Evolutionary conservation across 2,329 filamentous ascomycete species (phyloP).

Genomic region (Zelopaecilomyces penicillatus): DNA sequence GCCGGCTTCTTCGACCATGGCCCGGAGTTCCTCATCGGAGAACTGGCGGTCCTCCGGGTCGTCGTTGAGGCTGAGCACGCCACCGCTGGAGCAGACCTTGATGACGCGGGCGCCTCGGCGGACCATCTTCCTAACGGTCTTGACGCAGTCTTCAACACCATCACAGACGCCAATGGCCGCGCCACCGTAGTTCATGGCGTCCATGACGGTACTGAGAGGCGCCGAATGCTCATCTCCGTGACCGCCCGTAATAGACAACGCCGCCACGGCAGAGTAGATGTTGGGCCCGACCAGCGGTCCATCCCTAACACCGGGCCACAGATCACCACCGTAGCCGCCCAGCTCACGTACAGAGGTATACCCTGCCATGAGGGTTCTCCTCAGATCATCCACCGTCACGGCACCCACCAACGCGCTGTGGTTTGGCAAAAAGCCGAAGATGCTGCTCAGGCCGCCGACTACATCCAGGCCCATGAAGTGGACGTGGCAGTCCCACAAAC

Average conservation of each 20-base stretch:
- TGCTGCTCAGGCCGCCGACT: not conserved
- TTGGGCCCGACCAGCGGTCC: slow-evolving; percentile 38
- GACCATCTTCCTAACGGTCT: slow-evolving; percentile 31
- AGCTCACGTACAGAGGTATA: slow-evolving; percentile 44
- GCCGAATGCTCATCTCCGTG: slow-evolving; percentile 33
- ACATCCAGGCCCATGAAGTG: slow-evolving; percentile 34
- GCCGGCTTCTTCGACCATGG: slow-evolving; percentile 29
- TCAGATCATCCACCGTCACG: slow-evolving; percentile 19
- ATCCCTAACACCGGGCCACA: slow-evolving; percentile 33
- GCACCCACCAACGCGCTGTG: slow-evolving; percentile 10
- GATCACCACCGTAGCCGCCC: slow-evolving; percentile 36
- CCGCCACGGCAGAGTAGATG: slow-evolving; percentile 36
- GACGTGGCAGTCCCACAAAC: slow-evolving; percentile 45
- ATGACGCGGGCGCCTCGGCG: slow-evolving; percentile 31
- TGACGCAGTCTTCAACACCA: slow-evolving; percentile 32
- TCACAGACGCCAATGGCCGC: slow-evolving; percentile 24
- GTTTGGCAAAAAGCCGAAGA: slow-evolving; percentile 7
- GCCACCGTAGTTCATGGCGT: slow-evolving; percentile 26
- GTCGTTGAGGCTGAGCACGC: slow-evolving; percentile 31
- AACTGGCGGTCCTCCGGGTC: slow-evolving; percentile 31
- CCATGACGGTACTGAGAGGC: slow-evolving; percentile 22
- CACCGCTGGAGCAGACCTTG: slow-evolving; percentile 32
- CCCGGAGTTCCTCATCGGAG: slow-evolving; percentile 28
- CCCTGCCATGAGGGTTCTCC: slow-evolving; percentile 33
- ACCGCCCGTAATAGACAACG: slow-evolving; percentile 39